phyloP scores from a whole-genome alignment of 2,329 filamentous ascomycete genomes.

The Cercospora nicotianae region DNA sequence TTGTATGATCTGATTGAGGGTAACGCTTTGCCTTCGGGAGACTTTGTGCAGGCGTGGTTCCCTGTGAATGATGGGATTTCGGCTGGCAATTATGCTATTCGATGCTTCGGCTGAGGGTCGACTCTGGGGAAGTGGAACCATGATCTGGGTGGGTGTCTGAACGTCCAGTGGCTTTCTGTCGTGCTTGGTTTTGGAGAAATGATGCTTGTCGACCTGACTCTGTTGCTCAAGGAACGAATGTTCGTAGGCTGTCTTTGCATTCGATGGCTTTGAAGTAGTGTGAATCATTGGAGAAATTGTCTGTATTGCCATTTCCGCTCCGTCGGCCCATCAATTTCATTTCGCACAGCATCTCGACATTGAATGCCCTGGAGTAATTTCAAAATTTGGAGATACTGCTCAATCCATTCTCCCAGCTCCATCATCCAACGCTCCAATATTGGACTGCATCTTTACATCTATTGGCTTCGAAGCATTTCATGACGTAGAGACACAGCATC shows the following conservation, averaged over 20 bases:
- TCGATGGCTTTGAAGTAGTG: neutral
- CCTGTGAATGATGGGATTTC: neutral
- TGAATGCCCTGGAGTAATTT: neutral
- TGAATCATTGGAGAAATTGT: neutral
- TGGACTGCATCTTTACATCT: neutral
- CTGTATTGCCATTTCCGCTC: neutral
- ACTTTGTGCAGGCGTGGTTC: neutral
- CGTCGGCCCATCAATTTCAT: neutral
- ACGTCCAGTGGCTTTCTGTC: neutral
- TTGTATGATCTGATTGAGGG: neutral
- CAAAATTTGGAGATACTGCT: neutral
- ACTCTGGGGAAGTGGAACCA: neutral
- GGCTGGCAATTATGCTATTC: neutral
- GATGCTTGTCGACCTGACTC: neutral
- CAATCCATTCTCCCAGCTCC: neutral
- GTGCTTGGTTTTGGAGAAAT: neutral
- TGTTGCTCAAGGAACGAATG: neutral
- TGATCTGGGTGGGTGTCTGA: neutral
- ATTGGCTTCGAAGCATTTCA: neutral
- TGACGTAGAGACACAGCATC: neutral
- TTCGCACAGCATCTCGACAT: neutral
- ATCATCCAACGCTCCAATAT: neutral
- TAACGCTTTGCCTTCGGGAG: neutral
- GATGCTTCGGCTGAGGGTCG: neutral
- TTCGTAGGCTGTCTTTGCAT: neutral